Percentiles rank a stretch among this genome's conserved stretches.
These are phyloP conservation scores for Ceratobasidium sp. DNA, from an alignment of 1,284 basidiomycete species.

Conservation along the genomic window DNA sequence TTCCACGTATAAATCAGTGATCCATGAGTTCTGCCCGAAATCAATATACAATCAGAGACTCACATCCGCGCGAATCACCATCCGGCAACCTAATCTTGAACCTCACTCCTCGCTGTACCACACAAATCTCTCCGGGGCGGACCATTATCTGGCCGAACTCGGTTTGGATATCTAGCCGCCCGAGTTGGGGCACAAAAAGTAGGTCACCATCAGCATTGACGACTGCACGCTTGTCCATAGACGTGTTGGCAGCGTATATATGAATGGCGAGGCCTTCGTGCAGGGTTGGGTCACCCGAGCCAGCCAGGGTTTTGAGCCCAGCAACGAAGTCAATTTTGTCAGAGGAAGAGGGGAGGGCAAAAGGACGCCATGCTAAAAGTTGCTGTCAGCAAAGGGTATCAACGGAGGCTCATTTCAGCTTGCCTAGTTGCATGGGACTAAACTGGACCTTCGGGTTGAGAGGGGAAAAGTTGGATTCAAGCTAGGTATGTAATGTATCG, in stretches of 20 bases:
- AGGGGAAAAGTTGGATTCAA: constrained; percentile 71
- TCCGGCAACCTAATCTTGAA: constrained; percentile 74
- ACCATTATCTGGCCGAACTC: constrained; percentile 78
- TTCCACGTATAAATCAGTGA: not conserved
- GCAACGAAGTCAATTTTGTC: constrained; percentile 70
- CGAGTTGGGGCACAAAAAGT: constrained; percentile 75
- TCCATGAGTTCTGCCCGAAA: not conserved
- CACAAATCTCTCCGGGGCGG: constrained; percentile 72
- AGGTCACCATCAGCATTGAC: constrained; percentile 78
- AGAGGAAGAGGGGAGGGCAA: constrained; percentile 63
- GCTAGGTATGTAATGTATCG: constrained; percentile 54
- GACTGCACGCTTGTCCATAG: constrained; percentile 75
- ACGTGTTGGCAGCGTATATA: constrained; percentile 71
- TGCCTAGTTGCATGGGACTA: constrained; percentile 70
- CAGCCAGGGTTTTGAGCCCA: constrained; percentile 73
- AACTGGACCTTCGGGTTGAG: constrained; percentile 71
- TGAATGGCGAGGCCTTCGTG: constrained; percentile 74
- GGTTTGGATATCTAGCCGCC: constrained; percentile 75
- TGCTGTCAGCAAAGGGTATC: not conserved
- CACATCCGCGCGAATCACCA: constrained; percentile 57
- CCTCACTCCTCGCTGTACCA: constrained; percentile 75
- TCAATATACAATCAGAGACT: constrained; percentile 32
- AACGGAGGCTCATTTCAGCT: not conserved
- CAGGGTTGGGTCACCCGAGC: constrained; percentile 73
- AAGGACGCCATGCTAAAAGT: constrained; percentile 70